Conservation (phyloP, 106 monocot species). For the Alisma plantagoaquatica region DNA sequence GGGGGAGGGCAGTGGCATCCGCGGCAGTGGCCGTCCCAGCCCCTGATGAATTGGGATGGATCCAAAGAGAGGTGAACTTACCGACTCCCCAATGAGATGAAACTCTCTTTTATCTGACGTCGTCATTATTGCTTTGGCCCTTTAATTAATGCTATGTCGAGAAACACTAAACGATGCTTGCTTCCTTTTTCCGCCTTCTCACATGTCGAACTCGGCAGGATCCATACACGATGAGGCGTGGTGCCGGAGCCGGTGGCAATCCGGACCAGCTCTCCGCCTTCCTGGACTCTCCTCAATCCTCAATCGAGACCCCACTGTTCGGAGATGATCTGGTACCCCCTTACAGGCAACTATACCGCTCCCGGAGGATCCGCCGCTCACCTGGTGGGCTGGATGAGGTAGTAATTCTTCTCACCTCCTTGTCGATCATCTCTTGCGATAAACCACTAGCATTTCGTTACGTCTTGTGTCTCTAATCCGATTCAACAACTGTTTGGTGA, state of each 20-base stretch:
- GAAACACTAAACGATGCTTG: not conserved
- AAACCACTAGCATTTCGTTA: no score
- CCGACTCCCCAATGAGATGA: not conserved
- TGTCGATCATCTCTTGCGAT: no score
- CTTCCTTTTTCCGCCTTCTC: not conserved
- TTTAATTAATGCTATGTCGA: not conserved
- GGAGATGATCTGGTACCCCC: slow-evolving; percentile 30
- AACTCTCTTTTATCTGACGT: not conserved
- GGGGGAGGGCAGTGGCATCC: not conserved
- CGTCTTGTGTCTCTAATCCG: not conserved
- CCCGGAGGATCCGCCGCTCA: slow-evolving; percentile 36
- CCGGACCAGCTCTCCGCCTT: slow-evolving; percentile 33
- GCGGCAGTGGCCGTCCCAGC: no score
- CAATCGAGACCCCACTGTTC: slow-evolving; percentile 21
- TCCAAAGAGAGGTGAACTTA: slow-evolving; percentile 32
- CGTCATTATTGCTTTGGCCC: not conserved
- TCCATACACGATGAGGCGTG: slow-evolving; percentile 22
- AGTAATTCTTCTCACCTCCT: not conserved
- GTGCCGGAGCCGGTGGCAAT: slow-evolving; percentile 13
- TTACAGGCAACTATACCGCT: slow-evolving; percentile 22
- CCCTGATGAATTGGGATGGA: slow-evolving; percentile 28
- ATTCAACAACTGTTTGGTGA: not conserved
- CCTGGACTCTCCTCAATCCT: slow-evolving; percentile 30
- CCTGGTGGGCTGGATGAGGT: slow-evolving; percentile 57
- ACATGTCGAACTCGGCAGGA: slow-evolving; percentile 18